Conservation (phyloP, 208 protist species). For the Porcisia deanei region DNA sequence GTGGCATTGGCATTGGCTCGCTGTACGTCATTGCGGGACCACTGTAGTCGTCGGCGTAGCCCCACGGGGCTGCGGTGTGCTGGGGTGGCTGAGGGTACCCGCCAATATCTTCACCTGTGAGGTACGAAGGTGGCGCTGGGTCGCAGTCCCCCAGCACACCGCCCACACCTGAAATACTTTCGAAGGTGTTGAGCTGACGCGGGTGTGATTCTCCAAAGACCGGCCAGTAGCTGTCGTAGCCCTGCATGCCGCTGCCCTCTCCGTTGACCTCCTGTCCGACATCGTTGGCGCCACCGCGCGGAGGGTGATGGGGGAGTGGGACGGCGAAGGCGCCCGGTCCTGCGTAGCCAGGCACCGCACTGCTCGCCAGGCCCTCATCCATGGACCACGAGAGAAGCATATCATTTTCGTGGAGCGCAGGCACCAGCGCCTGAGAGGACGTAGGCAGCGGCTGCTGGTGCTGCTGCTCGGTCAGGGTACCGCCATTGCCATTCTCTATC, state of each 20-base stretch:
- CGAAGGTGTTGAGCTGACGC: not conserved
- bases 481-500: not conserved
- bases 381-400: slow-evolving; percentile 26
- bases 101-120: not conserved
- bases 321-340: not conserved
- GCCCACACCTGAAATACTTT: not conserved
- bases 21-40: slow-evolving; percentile 5
- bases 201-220: not conserved
- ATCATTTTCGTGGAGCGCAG: slow-evolving; percentile 8
- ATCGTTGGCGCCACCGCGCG: not conserved
- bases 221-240: not conserved
- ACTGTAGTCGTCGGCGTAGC: not conserved
- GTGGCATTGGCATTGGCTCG: slow-evolving; percentile 5
- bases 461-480: not conserved
- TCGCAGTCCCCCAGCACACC: slow-evolving; percentile 12
- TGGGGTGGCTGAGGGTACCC: not conserved
- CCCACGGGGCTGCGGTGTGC: not conserved
- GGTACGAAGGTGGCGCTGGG: not conserved
- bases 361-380: slow-evolving; percentile 19
- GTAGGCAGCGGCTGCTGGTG: slow-evolving; percentile 8
- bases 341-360: not conserved
- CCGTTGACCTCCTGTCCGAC: not conserved
- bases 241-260: not conserved
- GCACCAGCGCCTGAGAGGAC: not conserved
- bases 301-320: not conserved